Percentiles rank a stretch among this genome's conserved stretches.
Conservation (phyloP, 768 basidiomycete genomes). For the Calocybe cyanea region DNA sequence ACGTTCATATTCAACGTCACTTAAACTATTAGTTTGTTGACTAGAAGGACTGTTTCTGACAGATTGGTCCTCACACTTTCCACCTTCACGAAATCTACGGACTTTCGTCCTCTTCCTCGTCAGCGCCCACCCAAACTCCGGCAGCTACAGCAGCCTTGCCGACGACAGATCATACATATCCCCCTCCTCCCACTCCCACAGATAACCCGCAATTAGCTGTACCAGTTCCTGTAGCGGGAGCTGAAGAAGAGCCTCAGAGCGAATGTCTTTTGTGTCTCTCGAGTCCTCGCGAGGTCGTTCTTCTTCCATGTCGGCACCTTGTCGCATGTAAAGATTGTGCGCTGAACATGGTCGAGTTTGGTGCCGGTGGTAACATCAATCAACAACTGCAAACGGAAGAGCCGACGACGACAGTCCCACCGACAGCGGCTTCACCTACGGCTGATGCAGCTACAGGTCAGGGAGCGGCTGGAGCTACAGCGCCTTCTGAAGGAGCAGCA, state of each 20-base stretch:
- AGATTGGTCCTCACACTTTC: conserved; percentile 94
- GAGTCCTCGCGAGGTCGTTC: conserved; percentile 84
- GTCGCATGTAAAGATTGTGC: conserved; percentile 96
- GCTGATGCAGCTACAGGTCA: conserved; percentile 22
- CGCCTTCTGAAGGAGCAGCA: conserved; percentile 24
- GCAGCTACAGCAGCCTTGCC: conserved; percentile 30
- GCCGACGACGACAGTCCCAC: conserved; percentile 18
- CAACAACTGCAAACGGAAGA: conserved; percentile 44
- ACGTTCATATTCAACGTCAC: conserved; percentile 1
- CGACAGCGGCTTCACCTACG: conserved; percentile 21
- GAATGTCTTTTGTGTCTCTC: conserved; percentile 92
- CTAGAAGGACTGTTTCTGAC: conserved; percentile 1
- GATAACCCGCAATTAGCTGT: conserved; percentile 28
- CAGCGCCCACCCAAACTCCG: conserved; percentile 20
- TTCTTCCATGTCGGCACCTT: conserved; percentile 89
- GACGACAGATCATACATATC: conserved; percentile 9
- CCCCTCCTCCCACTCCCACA: conserved; percentile 16
- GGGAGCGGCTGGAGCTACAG: conserved; percentile 22
- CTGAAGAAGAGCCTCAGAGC: conserved; percentile 70
- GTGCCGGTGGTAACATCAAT: conserved; percentile 85
- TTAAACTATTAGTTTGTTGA: neutral
- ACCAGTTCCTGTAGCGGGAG: conserved; percentile 19
- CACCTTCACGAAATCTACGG: conserved; percentile 95
- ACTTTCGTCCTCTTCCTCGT: conserved; percentile 54
- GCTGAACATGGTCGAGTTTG: conserved; percentile 96